phyloP scores from a whole-genome alignment of 768 basidiomycete genomes.

The Clathrus columnatus region DNA sequence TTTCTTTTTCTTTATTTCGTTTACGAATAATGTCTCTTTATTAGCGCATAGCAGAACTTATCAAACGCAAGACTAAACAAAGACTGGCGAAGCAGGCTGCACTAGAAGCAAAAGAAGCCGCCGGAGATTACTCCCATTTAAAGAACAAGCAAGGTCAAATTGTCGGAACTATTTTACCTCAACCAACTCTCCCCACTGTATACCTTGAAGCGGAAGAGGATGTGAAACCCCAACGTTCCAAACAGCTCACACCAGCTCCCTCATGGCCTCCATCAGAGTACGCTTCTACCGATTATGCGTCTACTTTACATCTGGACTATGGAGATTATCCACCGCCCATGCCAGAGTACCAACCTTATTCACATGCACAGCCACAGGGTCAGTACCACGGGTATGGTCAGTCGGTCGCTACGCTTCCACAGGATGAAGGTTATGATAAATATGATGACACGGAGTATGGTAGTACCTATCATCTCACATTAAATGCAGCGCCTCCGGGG shows the following conservation, averaged over 20 bases:
- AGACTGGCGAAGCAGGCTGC: conserved; percentile 73
- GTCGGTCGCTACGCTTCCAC: conserved; percentile 45
- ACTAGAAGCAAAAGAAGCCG: conserved; percentile 83
- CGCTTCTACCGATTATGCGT: neutral
- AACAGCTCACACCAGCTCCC: conserved; percentile 15
- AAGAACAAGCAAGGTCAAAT: conserved; percentile 89
- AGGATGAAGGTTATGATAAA: conserved; percentile 48
- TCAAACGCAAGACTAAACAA: conserved; percentile 85
- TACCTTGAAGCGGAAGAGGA: conserved; percentile 75
- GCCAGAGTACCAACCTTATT: conserved; percentile 65
- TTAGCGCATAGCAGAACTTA: conserved; percentile 86
- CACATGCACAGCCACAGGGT: conserved; percentile 42
- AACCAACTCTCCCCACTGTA: conserved; percentile 91
- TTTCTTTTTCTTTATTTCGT: conserved; percentile 5
- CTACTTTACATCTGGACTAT: conserved; percentile 1
- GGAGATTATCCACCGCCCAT: conserved; percentile 51
- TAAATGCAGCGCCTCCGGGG: conserved; percentile 50
- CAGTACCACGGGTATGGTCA: conserved; percentile 48
- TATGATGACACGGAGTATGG: conserved; percentile 39
- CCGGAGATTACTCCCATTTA: conserved; percentile 82
- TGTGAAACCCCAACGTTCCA: conserved; percentile 45
- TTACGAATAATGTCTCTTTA: conserved; percentile 5
- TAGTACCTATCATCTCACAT: conserved; percentile 51
- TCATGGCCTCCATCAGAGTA: conserved; percentile 4
- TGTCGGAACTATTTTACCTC: conserved; percentile 71